These are phyloP conservation scores for Copromyces sp. DNA, from an alignment of 495 filamentous ascomycete species.

Conservation along the genomic window DNA sequence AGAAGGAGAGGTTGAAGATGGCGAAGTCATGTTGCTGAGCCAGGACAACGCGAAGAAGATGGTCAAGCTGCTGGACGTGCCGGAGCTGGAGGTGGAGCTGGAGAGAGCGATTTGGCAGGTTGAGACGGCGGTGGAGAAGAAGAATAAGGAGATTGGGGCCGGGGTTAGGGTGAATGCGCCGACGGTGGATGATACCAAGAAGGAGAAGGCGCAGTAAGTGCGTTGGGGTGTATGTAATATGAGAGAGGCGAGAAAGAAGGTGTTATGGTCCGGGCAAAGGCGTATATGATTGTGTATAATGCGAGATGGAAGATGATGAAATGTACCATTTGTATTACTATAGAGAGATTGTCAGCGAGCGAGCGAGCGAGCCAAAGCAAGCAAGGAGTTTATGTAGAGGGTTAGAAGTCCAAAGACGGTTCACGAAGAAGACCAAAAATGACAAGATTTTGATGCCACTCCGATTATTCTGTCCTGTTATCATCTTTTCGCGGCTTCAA, in stretches of 20 bases:
- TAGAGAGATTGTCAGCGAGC: neutral
- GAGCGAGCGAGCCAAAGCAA: neutral
- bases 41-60: slow-evolving; percentile 53
- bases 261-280: no score
- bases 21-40: slow-evolving; percentile 50
- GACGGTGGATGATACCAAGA: slow-evolving; percentile 8
- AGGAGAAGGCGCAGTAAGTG: slow-evolving; percentile 16
- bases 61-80: slow-evolving; percentile 61
- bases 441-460: neutral
- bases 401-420: neutral
- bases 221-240: neutral
- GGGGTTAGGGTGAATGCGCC: neutral
- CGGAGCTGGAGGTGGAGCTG: slow-evolving; percentile 77
- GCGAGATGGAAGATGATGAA: neutral
- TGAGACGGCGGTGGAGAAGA: slow-evolving; percentile 50
- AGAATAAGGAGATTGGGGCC: slow-evolving; percentile 27
- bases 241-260: no score
- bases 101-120: slow-evolving; percentile 87
- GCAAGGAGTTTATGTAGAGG: no score
- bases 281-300: slow-evolving; percentile 5
- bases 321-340: neutral
- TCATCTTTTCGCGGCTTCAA: neutral
- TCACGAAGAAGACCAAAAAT: neutral
- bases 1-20: slow-evolving; percentile 11
- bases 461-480: neutral